Base-by-base conservation (phyloP, 345 rosid genomes). In the Trapa incisa region DNA sequence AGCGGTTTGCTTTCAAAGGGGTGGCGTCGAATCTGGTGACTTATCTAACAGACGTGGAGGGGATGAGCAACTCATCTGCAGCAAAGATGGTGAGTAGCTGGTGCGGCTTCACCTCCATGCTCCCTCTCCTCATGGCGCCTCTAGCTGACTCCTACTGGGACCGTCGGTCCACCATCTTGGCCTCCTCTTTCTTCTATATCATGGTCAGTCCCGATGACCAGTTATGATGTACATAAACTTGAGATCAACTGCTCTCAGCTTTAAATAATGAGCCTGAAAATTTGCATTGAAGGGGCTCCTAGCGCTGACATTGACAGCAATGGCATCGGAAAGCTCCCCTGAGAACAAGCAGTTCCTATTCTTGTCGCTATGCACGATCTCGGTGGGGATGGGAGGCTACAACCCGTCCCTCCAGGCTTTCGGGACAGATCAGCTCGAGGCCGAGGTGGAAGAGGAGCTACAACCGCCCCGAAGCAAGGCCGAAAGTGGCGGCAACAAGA, bases 1-100 rank as follows among this genome's bases (percentile, higher is more conserved):
- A 94, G 85, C 87, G 99, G 79, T 88, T 84, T 81, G 99, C 93
- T 33, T 93, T 87, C 84, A 93, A 93, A 75, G 99, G 99, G 71
- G 96, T 93, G 76, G 87, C 87, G 63, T 90, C 99, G 12, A 94
- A 94, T 77, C 78, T 94, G 61, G 92, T 94, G 54, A 94, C 94
- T 5, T 94, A 90, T 72, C 81, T 94, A 10, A 94, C 97, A 17
- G 96, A 90, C 58, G 86, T 83, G 5, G 85, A 86, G 13, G 84
- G 84, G 68, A 82, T 93, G 96, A 85, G 88, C 67, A 93, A 90
- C 71, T 90, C 99, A 6, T 75, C 83, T 11, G 97, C 97, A 35
- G 99, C 99, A 10, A 93, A 82, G 66, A 80, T 91, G 14, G 99
- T 94, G 11, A 94, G 83, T 68, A 85, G 85, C 61, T 94, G 97